Evolutionary conservation across 169 alveolate genomes (phyloP).

Genomic region (Plasmodium gaboni): DNA sequence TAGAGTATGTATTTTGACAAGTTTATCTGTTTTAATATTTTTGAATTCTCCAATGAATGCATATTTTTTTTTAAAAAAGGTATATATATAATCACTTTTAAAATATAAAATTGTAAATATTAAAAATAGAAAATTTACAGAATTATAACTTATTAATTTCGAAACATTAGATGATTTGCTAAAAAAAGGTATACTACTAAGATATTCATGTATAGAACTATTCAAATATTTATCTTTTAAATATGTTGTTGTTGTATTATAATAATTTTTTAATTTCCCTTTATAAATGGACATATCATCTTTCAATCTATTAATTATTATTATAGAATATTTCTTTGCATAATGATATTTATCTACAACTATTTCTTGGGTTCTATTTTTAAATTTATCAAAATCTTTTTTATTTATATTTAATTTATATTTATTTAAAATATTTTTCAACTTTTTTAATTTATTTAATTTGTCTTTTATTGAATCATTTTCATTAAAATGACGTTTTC

Average conservation of each 20-base stretch:
- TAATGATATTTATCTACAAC: conserved; percentile 15
- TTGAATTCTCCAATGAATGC: conserved; percentile 76
- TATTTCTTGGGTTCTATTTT: conserved; percentile 14
- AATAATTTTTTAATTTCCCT: conserved; percentile 11
- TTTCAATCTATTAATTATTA: conserved; percentile 20
- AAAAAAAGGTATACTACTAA: conserved; percentile 14
- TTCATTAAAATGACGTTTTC: conserved; percentile 10
- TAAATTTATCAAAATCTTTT: conserved; percentile 7
- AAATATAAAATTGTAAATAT: conserved; percentile 52
- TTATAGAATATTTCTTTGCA: conserved; percentile 26
- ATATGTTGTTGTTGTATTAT: conserved; percentile 4
- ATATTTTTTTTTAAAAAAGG: conserved; percentile 69
- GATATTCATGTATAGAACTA: background rate
- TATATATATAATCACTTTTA: conserved; percentile 46
- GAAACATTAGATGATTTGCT: conserved; percentile 28
- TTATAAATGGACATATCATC: conserved; percentile 1
- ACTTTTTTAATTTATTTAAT: conserved; percentile 21
- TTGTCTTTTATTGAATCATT: conserved; percentile 19
- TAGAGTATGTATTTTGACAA: conserved; percentile 61
- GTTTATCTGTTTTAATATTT: conserved; percentile 55
- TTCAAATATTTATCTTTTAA: background rate
- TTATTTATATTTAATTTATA: conserved; percentile 22
- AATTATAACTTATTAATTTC: conserved; percentile 53
- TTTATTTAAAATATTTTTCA: conserved; percentile 23
- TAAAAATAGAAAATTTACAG: conserved; percentile 65